These are phyloP conservation scores for Trypanosoma vivax DNA, from an alignment of 208 protist species.

Conservation along the genomic window DNA sequence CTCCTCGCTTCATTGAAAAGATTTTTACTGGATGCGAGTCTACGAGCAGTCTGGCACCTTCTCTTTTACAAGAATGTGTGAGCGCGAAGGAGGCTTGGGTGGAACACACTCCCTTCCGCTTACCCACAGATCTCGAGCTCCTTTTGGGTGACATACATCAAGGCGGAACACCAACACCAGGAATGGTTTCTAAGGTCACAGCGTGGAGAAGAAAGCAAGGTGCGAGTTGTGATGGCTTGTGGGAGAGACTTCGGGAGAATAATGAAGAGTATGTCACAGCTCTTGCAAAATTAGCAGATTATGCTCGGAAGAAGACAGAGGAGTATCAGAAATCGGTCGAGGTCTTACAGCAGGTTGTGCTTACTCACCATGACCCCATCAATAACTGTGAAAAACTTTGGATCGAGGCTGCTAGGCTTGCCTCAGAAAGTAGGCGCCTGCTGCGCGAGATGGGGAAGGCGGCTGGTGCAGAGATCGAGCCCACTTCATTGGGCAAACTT, in stretches of 20 bases:
- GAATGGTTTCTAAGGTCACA: slow-evolving; percentile 92
- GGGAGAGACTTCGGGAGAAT: slow-evolving; percentile 50
- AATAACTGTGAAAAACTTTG: slow-evolving; percentile 29
- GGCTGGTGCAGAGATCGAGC: slow-evolving; percentile 84
- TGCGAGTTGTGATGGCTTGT: slow-evolving; percentile 38
- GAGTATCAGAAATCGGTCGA: slow-evolving; percentile 6
- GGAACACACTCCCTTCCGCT: slow-evolving; percentile 46
- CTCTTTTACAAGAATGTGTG: slow-evolving; percentile 36
- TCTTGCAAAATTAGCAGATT: slow-evolving; percentile 37
- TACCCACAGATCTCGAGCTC: slow-evolving; percentile 79
- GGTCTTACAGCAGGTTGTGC: slow-evolving; percentile 16
- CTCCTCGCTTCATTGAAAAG: slow-evolving; percentile 41
- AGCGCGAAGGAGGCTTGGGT: slow-evolving; percentile 62
- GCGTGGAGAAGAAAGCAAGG: slow-evolving; percentile 72
- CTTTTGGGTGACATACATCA: slow-evolving; percentile 86
- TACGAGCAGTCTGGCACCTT: slow-evolving; percentile 32
- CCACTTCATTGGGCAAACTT: slow-evolving; percentile 64
- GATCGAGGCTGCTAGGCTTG: slow-evolving; percentile 33
- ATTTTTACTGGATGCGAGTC: slow-evolving; percentile 35
- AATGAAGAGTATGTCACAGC: slow-evolving; percentile 67
- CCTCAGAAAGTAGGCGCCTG: slow-evolving; percentile 31
- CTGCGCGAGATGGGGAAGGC: slow-evolving; percentile 79
- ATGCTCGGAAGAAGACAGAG: slow-evolving; percentile 13
- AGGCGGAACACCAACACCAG: slow-evolving; percentile 90
- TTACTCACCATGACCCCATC: slow-evolving; percentile 10